These are phyloP conservation scores for Canariomyces notabilis DNA, from an alignment of 2,329 filamentous ascomycete genomes.

Conservation along the genomic window DNA sequence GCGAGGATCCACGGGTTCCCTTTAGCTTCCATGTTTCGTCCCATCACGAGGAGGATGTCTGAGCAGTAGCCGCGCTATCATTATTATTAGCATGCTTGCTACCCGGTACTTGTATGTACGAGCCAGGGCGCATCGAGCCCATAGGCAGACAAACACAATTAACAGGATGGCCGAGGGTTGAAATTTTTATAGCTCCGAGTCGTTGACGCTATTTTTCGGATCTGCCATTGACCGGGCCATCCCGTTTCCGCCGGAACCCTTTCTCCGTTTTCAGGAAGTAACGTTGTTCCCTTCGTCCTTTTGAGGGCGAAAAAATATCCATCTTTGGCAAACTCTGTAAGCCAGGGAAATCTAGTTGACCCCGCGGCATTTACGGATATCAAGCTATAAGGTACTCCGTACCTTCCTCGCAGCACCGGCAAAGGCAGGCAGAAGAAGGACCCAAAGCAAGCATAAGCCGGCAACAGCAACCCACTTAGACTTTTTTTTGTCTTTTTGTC, in stretches of 20 bases:
- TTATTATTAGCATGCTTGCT: background rate
- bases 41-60: background rate
- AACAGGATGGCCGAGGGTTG: background rate
- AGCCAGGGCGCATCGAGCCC: background rate
- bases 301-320: background rate
- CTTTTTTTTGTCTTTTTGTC: background rate
- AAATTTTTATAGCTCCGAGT: slow-evolving; percentile 2
- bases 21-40: background rate
- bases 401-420: background rate
- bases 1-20: slow-evolving; percentile 1
- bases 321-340: background rate
- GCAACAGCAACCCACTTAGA: background rate
- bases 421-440: background rate
- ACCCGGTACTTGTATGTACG: background rate
- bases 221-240: background rate
- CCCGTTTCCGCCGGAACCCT: slow-evolving; percentile 11
- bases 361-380: slow-evolving; percentile 7
- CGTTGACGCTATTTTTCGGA: background rate
- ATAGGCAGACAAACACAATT: background rate
- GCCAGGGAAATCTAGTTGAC: slow-evolving; percentile 3
- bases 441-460: background rate
- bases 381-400: no score
- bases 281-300: background rate
- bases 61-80: background rate
- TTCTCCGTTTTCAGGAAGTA: slow-evolving; percentile 12